phyloP scores from a whole-genome alignment of 176 grass and related monocot species.

The Zoysia japonica region DNA sequence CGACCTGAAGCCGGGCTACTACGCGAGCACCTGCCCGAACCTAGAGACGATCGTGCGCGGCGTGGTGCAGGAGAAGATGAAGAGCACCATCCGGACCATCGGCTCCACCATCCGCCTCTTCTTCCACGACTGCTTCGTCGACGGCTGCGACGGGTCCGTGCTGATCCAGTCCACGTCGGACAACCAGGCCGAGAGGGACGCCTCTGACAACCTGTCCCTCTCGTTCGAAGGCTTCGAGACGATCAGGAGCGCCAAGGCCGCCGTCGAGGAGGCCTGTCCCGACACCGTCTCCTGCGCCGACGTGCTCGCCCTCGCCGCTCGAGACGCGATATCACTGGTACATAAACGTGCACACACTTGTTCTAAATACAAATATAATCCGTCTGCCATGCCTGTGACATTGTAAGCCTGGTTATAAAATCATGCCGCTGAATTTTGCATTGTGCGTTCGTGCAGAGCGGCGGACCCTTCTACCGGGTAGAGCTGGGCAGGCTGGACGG shows the following conservation, averaged over 20 bases:
- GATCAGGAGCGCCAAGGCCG: slow-evolving; percentile 64
- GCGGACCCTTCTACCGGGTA: slow-evolving; percentile 63
- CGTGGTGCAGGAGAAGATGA: slow-evolving; percentile 41
- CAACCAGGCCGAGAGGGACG: slow-evolving; percentile 76
- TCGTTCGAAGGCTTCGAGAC: slow-evolving; percentile 73
- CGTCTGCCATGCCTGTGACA: neutral
- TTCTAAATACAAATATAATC: too few relatives aligned
- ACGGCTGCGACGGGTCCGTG: slow-evolving; percentile 88
- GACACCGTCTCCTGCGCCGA: slow-evolving; percentile 80
- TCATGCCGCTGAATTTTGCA: too few relatives aligned
- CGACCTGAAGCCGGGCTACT: slow-evolving; percentile 56
- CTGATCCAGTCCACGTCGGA: slow-evolving; percentile 60
- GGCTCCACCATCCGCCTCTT: slow-evolving; percentile 78
- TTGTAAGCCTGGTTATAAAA: neutral
- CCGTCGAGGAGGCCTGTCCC: slow-evolving; percentile 67
- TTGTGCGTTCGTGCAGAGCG: slow-evolving; percentile 31
- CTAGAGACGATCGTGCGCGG: slow-evolving; percentile 69
- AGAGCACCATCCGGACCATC: slow-evolving; percentile 37
- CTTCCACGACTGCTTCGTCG: slow-evolving; percentile 92
- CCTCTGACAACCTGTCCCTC: slow-evolving; percentile 57
- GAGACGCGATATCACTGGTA: slow-evolving; percentile 69
- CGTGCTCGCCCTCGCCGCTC: slow-evolving; percentile 70
- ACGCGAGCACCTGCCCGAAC: slow-evolving; percentile 59
- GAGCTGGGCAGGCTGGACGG: slow-evolving; percentile 87
- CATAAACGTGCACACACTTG: neutral